These are phyloP conservation scores for Fistulinella prunicolor DNA, from an alignment of 768 basidiomycete genomes.

Conservation along the genomic window DNA sequence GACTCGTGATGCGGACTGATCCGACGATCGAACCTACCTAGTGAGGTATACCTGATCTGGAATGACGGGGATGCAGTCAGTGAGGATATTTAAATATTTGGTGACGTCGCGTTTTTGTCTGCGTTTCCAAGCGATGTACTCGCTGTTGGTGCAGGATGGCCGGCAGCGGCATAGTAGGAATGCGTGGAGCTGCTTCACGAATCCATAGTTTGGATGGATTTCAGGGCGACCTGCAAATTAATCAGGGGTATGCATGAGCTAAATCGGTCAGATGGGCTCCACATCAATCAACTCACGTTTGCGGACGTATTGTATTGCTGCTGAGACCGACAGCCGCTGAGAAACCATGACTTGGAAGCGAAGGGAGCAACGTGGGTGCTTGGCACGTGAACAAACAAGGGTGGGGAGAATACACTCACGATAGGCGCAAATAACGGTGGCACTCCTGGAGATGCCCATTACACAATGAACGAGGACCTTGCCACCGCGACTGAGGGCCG, in stretches of 20 bases:
- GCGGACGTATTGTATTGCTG: constrained; percentile 49
- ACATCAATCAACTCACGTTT: constrained; percentile 37
- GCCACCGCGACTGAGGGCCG: constrained; percentile 50
- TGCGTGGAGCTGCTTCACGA: constrained; percentile 55
- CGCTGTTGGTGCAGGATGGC: constrained; percentile 39
- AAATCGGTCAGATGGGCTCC: constrained; percentile 1
- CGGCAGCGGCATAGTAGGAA: constrained; percentile 52
- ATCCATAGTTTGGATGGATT: constrained; percentile 44
- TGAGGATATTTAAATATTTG: constrained; percentile 48
- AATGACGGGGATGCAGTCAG: constrained; percentile 51
- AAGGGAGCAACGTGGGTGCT: not conserved
- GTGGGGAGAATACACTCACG: constrained; percentile 34
- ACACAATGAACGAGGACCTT: constrained; percentile 69
- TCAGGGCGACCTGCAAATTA: constrained; percentile 38
- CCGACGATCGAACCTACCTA: constrained; percentile 46
- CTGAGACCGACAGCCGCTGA: constrained; percentile 37
- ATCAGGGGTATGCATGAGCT: constrained; percentile 6
- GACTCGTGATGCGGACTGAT: not conserved
- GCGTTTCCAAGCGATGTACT: constrained; percentile 59
- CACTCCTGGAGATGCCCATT: constrained; percentile 70
- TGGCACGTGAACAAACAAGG: constrained; percentile 1
- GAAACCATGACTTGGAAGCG: constrained; percentile 49
- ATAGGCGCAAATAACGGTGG: constrained; percentile 57
- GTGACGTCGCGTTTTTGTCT: constrained; percentile 51
- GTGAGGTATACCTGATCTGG: constrained; percentile 49